These are phyloP conservation scores for Eucalyptus albens DNA, from an alignment of 345 rosid genomes.

Conservation along the genomic window DNA sequence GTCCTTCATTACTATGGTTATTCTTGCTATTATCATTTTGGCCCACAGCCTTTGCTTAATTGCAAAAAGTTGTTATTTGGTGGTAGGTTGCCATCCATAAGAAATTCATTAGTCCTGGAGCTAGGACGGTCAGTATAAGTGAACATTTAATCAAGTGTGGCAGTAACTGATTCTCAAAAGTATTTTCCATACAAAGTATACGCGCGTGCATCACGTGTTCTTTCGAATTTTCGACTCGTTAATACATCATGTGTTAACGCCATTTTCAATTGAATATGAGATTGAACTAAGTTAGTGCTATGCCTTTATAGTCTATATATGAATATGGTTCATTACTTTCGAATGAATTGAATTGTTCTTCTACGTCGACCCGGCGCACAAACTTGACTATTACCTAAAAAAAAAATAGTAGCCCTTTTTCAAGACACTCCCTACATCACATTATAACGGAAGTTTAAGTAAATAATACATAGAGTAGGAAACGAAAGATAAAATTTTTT, in stretches of 20 bases:
- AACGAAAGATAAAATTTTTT: background rate
- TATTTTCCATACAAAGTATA: background rate
- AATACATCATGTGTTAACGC: background rate
- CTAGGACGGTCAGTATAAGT: background rate
- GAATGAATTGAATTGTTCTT: background rate
- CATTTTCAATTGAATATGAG: background rate
- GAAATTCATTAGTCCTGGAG: background rate
- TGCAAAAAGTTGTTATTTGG: background rate
- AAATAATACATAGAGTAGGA: background rate
- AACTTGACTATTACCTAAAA: background rate
- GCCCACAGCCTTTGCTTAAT: background rate
- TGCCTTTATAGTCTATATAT: background rate
- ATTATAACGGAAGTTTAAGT: background rate
- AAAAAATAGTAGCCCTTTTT: background rate
- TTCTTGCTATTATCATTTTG: background rate
- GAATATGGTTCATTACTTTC: background rate
- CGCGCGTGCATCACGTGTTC: fast-evolving
- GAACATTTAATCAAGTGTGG: background rate
- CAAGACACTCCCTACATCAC: background rate
- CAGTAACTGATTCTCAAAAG: background rate
- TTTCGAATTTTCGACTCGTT: background rate
- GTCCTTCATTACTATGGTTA: background rate
- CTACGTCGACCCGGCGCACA: background rate
- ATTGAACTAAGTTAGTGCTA: background rate
- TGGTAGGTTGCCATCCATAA: background rate